A percentile compares a stretch with the other conserved stretches of the same genome.
Conservation (phyloP, 1,284 basidiomycete genomes). For the Fistulina hepatica region DNA sequence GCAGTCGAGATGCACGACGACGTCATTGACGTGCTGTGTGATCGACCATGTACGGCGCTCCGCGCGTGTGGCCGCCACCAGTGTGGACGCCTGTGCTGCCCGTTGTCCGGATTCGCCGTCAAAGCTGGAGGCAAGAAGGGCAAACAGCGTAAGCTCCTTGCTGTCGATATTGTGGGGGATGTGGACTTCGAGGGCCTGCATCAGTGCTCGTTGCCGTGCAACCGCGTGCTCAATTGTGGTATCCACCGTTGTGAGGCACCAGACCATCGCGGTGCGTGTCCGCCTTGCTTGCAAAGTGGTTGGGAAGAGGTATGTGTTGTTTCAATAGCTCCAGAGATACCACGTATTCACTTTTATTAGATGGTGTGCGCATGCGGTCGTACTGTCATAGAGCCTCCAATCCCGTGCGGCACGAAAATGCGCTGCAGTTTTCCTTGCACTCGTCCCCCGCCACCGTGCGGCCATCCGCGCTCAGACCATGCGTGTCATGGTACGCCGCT, state of each 20-base stretch:
- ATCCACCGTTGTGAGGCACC: slow-evolving; percentile 65
- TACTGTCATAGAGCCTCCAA: slow-evolving; percentile 39
- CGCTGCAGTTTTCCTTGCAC: slow-evolving; percentile 71
- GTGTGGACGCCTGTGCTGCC: slow-evolving; percentile 78
- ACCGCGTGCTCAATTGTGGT: slow-evolving; percentile 62
- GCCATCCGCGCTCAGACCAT: slow-evolving; percentile 70
- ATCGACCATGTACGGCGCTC: slow-evolving; percentile 62
- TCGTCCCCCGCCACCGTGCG: slow-evolving; percentile 62
- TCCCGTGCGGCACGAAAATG: slow-evolving; percentile 69
- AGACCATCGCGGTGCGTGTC: slow-evolving; percentile 77
- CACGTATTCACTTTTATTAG: slow-evolving; percentile 25
- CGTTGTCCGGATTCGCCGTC: slow-evolving; percentile 54
- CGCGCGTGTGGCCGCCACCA: slow-evolving; percentile 75
- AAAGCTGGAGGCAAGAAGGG: slow-evolving; percentile 44
- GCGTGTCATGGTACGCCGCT: slow-evolving; percentile 61
- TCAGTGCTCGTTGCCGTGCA: slow-evolving; percentile 71
- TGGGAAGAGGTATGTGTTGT: slow-evolving; percentile 68
- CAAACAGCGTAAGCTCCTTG: slow-evolving; percentile 39
- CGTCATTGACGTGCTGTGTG: slow-evolving; percentile 59
- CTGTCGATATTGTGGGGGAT: slow-evolving; percentile 15
- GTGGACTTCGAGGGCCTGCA: slow-evolving; percentile 54
- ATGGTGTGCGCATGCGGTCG: slow-evolving; percentile 71
- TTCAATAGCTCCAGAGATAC: slow-evolving; percentile 1
- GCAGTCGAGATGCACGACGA: slow-evolving; percentile 17
- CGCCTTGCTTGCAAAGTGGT: slow-evolving; percentile 71